A percentile compares a stretch with the other conserved stretches of the same genome.
Evolutionary conservation across 495 filamentous ascomycete genomes (phyloP).

Genomic region (Penicillium odoratum): DNA sequence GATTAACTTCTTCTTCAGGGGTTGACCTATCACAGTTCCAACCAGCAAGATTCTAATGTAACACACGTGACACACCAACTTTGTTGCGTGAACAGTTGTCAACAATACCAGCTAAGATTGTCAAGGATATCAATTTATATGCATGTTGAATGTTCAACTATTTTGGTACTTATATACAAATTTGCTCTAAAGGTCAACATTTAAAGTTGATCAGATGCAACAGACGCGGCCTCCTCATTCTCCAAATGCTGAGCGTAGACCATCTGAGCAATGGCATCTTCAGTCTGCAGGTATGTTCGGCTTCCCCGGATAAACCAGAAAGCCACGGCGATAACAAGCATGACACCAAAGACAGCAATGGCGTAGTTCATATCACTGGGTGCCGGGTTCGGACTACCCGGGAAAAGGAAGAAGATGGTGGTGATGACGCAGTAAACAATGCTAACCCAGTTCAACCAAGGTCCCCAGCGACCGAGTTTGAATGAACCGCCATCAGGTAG

Average conservation of each 20-base stretch:
- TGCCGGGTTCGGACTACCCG: constrained; percentile 38
- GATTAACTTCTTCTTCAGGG: neutral
- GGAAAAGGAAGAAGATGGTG: constrained; percentile 52
- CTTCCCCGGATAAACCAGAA: constrained; percentile 47
- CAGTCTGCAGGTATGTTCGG: constrained; percentile 40
- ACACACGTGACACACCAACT: no score
- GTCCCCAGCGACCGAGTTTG: constrained; percentile 40
- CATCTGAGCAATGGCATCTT: constrained; percentile 44
- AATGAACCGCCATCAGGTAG: constrained; percentile 42
- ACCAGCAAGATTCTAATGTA: neutral
- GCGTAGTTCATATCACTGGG: constrained; percentile 51
- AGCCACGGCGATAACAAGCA: constrained; percentile 44
- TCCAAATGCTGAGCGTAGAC: constrained; percentile 43
- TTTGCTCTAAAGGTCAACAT: no score
- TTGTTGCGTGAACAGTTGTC: no score
- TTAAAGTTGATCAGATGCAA: neutral
- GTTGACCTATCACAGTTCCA: neutral
- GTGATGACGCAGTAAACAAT: constrained; percentile 48
- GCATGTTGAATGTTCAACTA: neutral
- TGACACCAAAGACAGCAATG: constrained; percentile 51
- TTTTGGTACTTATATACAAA: neutral
- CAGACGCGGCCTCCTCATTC: constrained; percentile 11
- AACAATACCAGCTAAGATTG: no score
- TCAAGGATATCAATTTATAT: neutral
- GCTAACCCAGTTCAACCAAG: constrained; percentile 43